Conservation (phyloP, 306 rosid genomes). For the Lithocarpus polystachyus region DNA sequence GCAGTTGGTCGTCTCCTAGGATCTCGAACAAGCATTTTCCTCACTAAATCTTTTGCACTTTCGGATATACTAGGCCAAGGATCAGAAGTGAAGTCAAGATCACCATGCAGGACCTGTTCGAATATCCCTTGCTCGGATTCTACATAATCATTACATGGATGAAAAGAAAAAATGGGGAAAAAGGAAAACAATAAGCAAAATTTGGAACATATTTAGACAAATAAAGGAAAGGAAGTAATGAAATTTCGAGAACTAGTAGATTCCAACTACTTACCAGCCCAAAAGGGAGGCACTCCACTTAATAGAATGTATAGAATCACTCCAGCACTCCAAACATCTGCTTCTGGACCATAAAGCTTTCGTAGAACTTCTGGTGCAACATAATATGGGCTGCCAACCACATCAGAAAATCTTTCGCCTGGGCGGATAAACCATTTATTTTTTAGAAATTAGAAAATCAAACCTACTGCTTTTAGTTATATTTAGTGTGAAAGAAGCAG, state of each 20-base stretch:
- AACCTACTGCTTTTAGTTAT: conserved; percentile 12
- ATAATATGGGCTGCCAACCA: conserved; percentile 97
- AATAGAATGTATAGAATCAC: conserved; percentile 89
- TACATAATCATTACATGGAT: conserved; percentile 23
- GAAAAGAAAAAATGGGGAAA: not conserved
- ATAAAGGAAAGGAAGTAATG: not conserved
- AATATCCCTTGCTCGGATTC: conserved; percentile 89
- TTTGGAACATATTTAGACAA: not conserved
- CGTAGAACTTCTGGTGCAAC: conserved; percentile 97
- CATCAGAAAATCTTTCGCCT: conserved; percentile 82
- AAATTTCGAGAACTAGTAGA: conserved; percentile 10
- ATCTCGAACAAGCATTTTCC: conserved; percentile 92
- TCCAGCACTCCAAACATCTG: conserved; percentile 99
- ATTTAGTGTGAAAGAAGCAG: conserved; percentile 18
- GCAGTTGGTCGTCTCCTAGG: conserved; percentile 78
- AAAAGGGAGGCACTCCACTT: conserved; percentile 99
- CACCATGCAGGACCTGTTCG: conserved; percentile 88
- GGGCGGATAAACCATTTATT: conserved; percentile 31
- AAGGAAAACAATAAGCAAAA: conserved; percentile 7
- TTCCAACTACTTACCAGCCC: conserved; percentile 75
- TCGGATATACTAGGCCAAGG: conserved; percentile 98
- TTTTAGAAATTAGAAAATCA: conserved; percentile 13
- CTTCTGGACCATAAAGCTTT: conserved; percentile 88
- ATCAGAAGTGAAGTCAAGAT: conserved; percentile 82
- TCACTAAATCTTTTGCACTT: conserved; percentile 93